Percentiles rank a stretch among this genome's conserved stretches.
Evolutionary conservation across 352 stramenopile genomes (phyloP).

Genomic region (Pythium dissimile): DNA sequence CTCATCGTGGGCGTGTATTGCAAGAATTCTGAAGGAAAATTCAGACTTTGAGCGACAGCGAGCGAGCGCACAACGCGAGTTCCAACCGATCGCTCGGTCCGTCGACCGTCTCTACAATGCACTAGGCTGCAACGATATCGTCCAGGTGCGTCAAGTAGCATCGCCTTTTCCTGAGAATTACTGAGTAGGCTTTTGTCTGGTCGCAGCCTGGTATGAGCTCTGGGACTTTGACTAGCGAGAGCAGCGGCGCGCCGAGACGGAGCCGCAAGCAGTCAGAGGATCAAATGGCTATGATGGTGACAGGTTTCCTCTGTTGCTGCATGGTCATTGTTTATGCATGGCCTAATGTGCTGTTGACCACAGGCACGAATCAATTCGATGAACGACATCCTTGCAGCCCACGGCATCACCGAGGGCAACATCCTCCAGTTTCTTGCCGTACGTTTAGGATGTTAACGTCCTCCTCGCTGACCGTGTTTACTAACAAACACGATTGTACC

Average conservation of each 20-base stretch:
- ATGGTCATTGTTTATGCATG: background rate
- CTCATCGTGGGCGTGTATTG: background rate
- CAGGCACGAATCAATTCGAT: constrained; percentile 83
- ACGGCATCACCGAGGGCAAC: constrained; percentile 79
- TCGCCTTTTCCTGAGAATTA: background rate
- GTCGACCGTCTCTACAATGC: constrained; percentile 79
- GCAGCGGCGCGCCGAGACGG: constrained; percentile 30
- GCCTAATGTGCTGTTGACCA: background rate
- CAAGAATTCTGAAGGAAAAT: constrained; percentile 78
- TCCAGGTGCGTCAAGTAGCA: constrained; percentile 34
- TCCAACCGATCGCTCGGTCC: constrained; percentile 63
- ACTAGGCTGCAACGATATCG: constrained; percentile 77
- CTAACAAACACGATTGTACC: too few relatives aligned
- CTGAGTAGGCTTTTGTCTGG: background rate
- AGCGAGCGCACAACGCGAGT: constrained; percentile 53
- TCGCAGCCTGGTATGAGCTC: constrained; percentile 23
- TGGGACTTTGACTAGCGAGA: constrained; percentile 27
- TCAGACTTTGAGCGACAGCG: constrained; percentile 66
- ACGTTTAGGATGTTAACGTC: background rate
- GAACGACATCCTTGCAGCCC: constrained; percentile 74
- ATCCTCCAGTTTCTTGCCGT: constrained; percentile 81
- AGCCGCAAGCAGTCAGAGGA: constrained; percentile 69
- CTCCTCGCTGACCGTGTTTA: background rate
- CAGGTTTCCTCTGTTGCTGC: too few relatives aligned
- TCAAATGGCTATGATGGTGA: constrained; percentile 71